Base-by-base conservation (phyloP, 2,329 filamentous ascomycete species). In the Fusarium camptoceras region DNA sequence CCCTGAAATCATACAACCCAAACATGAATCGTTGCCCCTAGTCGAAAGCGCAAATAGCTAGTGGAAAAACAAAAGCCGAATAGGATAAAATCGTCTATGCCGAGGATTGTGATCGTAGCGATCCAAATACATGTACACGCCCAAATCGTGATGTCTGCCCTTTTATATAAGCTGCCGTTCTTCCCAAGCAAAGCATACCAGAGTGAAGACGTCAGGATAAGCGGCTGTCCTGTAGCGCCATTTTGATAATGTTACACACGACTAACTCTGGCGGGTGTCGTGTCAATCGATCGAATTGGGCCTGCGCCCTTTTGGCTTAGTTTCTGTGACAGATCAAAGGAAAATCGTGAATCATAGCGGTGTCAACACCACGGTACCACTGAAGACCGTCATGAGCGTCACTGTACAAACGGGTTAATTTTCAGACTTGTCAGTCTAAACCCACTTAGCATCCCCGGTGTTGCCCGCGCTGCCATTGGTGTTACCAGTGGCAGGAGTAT, bases 291-390 rank as follows among this genome's bases (percentile, higher is more conserved):
- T 63, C 61, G 70, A 54, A 60, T 54, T 66, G 65, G 67, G 66
- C 73, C 69, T 59, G 67, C 59, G 62, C 66, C 75, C 73, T 53
- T 70, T 64, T 70, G 66, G 62, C 68, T 65, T 60, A 72, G 70
- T 58, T 72, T 73, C 67, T 69, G 65, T 58, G 76, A 80, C 77
- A 79, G 72, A 76, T 74, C 75, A 70, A 78, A 78, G 72, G 76
- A 78, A 77, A 81, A 75, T 82, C 80, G 76, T 83, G 82, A 77
- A 71, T 82, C 79, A 76, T 82, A 76, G 74, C 74, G 75, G 76
- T 76, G 65, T 80, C 79, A 76, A 79, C 66, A 78, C 73, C 73
- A 73, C 76, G 74, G 75, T 76, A 76, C 62, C 64, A 62, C 68
- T 68, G 51, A 70, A 71, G 72, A 70, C 54, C 64, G 48, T 68